Evolutionary conservation across 345 rosid species (phyloP).

Genomic region (Carallia pectinifolia): DNA sequence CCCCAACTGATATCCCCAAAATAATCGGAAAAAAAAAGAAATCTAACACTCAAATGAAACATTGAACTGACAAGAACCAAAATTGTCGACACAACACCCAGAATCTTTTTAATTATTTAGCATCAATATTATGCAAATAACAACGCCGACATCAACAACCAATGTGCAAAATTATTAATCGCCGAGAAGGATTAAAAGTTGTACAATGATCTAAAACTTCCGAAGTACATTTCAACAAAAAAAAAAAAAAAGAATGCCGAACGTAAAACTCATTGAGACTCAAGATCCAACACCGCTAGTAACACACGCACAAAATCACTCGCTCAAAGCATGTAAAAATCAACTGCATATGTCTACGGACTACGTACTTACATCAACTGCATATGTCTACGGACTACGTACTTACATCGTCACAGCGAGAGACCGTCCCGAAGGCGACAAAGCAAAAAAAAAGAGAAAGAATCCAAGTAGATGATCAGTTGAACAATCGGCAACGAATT

Average conservation of each 20-base stretch:
- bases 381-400: too few relatives aligned
- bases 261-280: not conserved
- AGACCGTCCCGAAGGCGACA: not conserved
- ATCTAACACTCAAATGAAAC: too few relatives aligned
- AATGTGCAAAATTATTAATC: not conserved
- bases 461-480: not conserved
- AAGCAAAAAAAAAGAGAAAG: not conserved
- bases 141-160: not conserved
- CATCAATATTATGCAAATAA: not conserved
- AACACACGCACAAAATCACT: not conserved
- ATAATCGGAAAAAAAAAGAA: not conserved
- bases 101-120: not conserved
- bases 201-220: slow-evolving; percentile 22
- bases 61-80: too few relatives aligned
- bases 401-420: too few relatives aligned
- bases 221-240: not conserved
- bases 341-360: too few relatives aligned
- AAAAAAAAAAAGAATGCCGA: not conserved
- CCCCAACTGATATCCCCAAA: not conserved
- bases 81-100: not conserved
- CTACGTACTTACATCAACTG: too few relatives aligned
- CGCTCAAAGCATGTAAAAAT: not conserved
- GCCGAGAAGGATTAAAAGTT: too few relatives aligned
- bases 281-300: slow-evolving; percentile 18
- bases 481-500: not conserved